phyloP scores from a whole-genome alignment of 202 grass and related monocot genomes.

The Zizania palustris region DNA sequence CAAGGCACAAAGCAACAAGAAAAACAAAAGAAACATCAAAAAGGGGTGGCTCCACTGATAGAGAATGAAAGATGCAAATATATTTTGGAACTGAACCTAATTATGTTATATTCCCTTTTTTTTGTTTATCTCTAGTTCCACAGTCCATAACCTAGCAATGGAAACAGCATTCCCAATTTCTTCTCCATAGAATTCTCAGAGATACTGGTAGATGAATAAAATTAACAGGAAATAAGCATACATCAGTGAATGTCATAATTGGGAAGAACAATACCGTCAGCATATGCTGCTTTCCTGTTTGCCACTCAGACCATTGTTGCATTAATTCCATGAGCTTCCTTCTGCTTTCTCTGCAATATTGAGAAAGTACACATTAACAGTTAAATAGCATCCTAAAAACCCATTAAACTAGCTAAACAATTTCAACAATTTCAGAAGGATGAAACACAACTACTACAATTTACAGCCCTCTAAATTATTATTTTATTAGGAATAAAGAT shows the following conservation, averaged over 20 bases:
- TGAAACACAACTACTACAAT: slow-evolving; percentile 9
- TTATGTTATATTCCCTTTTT: background rate
- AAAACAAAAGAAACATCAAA: background rate
- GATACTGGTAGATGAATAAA: slow-evolving; percentile 24
- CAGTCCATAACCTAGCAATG: background rate
- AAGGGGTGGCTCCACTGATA: background rate
- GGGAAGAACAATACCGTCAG: slow-evolving; percentile 36
- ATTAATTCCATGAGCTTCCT: slow-evolving; percentile 81
- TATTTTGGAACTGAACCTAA: slow-evolving; percentile 13
- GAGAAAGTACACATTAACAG: slow-evolving; percentile 28
- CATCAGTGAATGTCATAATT: background rate
- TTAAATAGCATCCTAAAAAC: slow-evolving; percentile 18
- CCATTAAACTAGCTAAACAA: slow-evolving; percentile 22
- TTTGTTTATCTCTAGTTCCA: background rate
- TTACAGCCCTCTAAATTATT: background rate
- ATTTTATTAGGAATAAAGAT: background rate
- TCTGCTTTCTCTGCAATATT: slow-evolving; percentile 80
- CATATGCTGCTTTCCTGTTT: slow-evolving; percentile 43
- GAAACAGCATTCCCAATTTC: background rate
- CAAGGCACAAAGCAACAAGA: background rate
- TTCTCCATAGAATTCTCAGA: background rate
- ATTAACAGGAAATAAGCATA: background rate
- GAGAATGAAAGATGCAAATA: slow-evolving; percentile 8
- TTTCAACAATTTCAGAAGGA: background rate
- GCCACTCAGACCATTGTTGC: slow-evolving; percentile 91